These are phyloP conservation scores for Pseudogymnoascus sp. DNA, from an alignment of 2,329 filamentous ascomycete species.

Conservation along the genomic window DNA sequence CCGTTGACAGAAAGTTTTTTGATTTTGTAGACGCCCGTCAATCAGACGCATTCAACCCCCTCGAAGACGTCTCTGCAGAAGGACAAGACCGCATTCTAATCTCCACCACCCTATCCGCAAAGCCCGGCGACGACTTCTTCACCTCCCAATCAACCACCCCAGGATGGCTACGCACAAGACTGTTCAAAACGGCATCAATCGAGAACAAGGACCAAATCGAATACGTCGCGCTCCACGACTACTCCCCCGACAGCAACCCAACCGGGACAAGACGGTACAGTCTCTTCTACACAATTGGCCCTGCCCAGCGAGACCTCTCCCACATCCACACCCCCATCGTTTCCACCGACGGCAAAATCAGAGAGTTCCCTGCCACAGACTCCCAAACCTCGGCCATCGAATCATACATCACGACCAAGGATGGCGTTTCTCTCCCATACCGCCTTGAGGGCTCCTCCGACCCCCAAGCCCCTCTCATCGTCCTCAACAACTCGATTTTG, in stretches of 20 bases:
- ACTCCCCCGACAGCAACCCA: slow-evolving; percentile 55
- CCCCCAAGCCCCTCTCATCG: slow-evolving; percentile 59
- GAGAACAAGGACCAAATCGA: slow-evolving; percentile 48
- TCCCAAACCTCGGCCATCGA: slow-evolving; percentile 43
- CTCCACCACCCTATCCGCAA: slow-evolving; percentile 50
- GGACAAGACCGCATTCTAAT: slow-evolving; percentile 53
- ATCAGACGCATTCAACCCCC: slow-evolving; percentile 45
- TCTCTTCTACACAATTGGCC: slow-evolving; percentile 73
- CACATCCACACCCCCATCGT: slow-evolving; percentile 37
- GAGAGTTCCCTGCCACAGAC: slow-evolving; percentile 40
- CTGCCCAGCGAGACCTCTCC: slow-evolving; percentile 59
- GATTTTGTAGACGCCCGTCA: slow-evolving; percentile 53
- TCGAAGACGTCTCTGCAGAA: slow-evolving; percentile 52
- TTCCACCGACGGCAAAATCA: slow-evolving; percentile 12
- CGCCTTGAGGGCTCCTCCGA: slow-evolving; percentile 63
- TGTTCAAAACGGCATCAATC: slow-evolving; percentile 58
- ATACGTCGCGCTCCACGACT: slow-evolving; percentile 65
- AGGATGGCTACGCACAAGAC: slow-evolving; percentile 67
- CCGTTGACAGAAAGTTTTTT: slow-evolving; percentile 62
- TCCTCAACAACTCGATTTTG: slow-evolving; percentile 73
- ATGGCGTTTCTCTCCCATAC: slow-evolving; percentile 63
- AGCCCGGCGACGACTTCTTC: slow-evolving; percentile 60
- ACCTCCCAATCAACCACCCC: slow-evolving; percentile 63
- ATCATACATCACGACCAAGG: slow-evolving; percentile 59
- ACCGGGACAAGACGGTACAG: slow-evolving; percentile 55